Percentiles rank a stretch among this genome's conserved stretches.
phyloP scores from a whole-genome alignment of 2,329 filamentous ascomycete genomes.

The Shiraia bambusicola region DNA sequence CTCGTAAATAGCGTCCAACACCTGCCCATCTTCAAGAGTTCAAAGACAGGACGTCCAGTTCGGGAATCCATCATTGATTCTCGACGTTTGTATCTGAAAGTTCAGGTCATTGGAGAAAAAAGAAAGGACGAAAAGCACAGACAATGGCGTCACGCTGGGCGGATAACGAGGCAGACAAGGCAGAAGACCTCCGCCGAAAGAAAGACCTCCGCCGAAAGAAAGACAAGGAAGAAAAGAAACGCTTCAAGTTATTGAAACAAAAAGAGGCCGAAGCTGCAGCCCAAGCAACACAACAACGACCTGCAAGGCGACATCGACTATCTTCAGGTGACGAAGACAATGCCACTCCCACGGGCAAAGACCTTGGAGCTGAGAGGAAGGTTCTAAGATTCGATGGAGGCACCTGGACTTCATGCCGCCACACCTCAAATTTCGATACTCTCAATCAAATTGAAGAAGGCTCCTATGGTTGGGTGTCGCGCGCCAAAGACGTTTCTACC shows the following conservation, averaged over 20 bases:
- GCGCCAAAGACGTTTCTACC: conserved; percentile 72
- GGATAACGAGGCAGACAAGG: conserved; percentile 77
- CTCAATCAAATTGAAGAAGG: conserved; percentile 98
- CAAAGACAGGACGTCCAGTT: neutral
- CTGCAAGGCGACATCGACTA: conserved; percentile 64
- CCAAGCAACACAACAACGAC: conserved; percentile 41
- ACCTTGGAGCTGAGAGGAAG: conserved; percentile 47
- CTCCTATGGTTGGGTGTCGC: conserved; percentile 90
- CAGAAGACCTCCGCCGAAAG: conserved; percentile 69
- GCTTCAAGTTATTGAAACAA: conserved; percentile 78
- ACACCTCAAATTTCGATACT: conserved; percentile 85
- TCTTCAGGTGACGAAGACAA: conserved; percentile 47
- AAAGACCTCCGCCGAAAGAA: conserved; percentile 71
- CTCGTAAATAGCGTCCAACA: conserved; percentile 5
- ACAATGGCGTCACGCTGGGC: conserved; percentile 79
- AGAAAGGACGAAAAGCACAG: conserved; percentile 7
- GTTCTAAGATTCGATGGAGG: conserved; percentile 71
- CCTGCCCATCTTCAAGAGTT: neutral
- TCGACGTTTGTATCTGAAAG: neutral
- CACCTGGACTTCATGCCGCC: conserved; percentile 70
- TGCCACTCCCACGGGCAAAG: conserved; percentile 21
- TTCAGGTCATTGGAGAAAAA: neutral
- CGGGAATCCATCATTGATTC: neutral
- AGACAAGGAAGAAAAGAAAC: conserved; percentile 88
- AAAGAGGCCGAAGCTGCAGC: conserved; percentile 61